phyloP scores from a whole-genome alignment of 176 grass and related monocot genomes.

The Eleusine coracana region DNA sequence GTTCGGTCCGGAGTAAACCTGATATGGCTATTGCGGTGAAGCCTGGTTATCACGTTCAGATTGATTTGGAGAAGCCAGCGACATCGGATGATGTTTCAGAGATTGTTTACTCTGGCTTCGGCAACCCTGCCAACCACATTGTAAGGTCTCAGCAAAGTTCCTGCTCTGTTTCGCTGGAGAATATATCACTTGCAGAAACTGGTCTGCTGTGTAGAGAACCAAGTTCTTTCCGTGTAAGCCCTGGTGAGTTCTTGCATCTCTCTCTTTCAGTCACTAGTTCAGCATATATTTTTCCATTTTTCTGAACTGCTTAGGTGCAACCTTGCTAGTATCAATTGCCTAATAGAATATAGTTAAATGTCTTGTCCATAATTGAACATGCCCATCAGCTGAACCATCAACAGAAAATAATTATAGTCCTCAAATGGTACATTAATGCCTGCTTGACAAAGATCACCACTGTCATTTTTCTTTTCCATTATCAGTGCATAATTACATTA shows the following conservation, averaged over 20 bases:
- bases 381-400: background rate
- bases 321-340: background rate
- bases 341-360: constrained; percentile 1
- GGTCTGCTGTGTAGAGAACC: background rate
- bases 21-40: background rate
- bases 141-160: constrained; percentile 31
- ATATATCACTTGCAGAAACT: constrained; percentile 20
- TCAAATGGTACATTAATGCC: background rate
- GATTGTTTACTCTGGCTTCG: background rate
- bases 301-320: background rate
- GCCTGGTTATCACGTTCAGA: background rate
- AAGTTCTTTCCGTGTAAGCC: constrained; percentile 27
- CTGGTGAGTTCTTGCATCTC: constrained; percentile 17
- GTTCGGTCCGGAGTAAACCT: background rate
- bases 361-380: background rate
- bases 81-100: background rate
- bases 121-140: constrained; percentile 5
- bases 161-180: background rate
- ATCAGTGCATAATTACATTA: background rate
- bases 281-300: background rate
- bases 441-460: background rate
- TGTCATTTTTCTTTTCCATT: background rate
- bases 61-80: constrained; percentile 31
- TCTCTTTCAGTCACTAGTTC: background rate
- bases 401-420: background rate